These are phyloP conservation scores for Plasmodium cynomolgi DNA, from an alignment of 169 alveolate genomes.

Conservation along the genomic window DNA sequence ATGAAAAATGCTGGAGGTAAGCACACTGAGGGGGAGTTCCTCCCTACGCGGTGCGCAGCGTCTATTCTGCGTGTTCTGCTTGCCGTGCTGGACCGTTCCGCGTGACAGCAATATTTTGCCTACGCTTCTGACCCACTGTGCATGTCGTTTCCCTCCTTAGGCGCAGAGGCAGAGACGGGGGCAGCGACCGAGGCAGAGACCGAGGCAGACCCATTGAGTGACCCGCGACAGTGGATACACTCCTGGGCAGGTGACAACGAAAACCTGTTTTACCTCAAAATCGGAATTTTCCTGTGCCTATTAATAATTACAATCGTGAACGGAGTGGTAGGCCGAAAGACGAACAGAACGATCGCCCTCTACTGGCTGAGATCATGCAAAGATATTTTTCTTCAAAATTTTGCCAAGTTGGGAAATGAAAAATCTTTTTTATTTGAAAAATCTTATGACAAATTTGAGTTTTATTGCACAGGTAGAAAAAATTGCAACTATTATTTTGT, in stretches of 20 bases:
- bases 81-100: background rate
- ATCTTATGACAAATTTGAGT: slow-evolving; percentile 61
- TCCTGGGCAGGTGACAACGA: slow-evolving; percentile 70
- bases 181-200: background rate
- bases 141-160: background rate
- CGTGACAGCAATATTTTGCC: background rate
- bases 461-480: slow-evolving; percentile 65
- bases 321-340: slow-evolving; percentile 40
- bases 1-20: slow-evolving; percentile 14
- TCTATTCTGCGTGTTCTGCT: background rate
- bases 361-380: slow-evolving; percentile 65
- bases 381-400: slow-evolving; percentile 46
- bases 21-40: background rate
- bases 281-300: background rate
- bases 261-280: slow-evolving; percentile 35
- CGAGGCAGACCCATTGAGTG: background rate
- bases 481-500: slow-evolving; percentile 60
- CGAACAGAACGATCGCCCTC: slow-evolving; percentile 45
- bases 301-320: slow-evolving; percentile 28
- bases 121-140: background rate
- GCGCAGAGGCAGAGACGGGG: background rate
- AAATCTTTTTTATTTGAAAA: slow-evolving; percentile 69
- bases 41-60: background rate
- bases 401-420: slow-evolving; percentile 67
- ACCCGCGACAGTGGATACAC: background rate